Conservation (phyloP, 441 rosid genomes). For the Sinapis alba region DNA sequence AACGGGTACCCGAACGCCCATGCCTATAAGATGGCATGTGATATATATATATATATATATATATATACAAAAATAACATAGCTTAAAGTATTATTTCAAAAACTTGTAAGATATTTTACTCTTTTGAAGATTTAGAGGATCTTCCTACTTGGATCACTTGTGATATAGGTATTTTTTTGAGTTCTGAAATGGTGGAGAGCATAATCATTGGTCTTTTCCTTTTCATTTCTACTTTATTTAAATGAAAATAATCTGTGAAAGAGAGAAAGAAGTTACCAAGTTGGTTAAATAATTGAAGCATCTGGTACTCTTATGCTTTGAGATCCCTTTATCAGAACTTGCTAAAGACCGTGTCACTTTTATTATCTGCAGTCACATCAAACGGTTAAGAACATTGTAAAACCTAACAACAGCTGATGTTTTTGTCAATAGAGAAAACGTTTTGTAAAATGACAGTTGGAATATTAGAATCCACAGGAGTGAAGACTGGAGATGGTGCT, state of each 20-base stretch:
- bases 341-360: conserved; percentile 15
- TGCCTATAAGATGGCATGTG: conserved; percentile 35
- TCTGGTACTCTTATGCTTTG: conserved; percentile 21
- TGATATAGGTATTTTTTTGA: conserved; percentile 26
- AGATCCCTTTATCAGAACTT: conserved; percentile 2
- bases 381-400: conserved; percentile 30
- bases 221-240: conserved; percentile 23
- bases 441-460: conserved; percentile 39
- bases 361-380: conserved; percentile 34
- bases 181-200: conserved; percentile 49
- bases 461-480: conserved; percentile 32
- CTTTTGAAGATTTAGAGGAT: conserved; percentile 38
- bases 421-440: conserved; percentile 17
- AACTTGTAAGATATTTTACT: conserved; percentile 18
- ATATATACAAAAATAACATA: background rate
- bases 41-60: conserved; percentile 3
- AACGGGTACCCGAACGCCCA: no score
- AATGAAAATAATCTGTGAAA: conserved; percentile 21
- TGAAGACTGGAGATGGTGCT: conserved; percentile 26
- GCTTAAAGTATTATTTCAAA: background rate
- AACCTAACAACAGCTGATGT: conserved; percentile 24
- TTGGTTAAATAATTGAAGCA: conserved; percentile 13
- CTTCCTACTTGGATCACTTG: conserved; percentile 40
- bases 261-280: conserved; percentile 22
- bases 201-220: conserved; percentile 42